Conservation (phyloP, 352 stramenopile genomes). For the Pythium guiyangense region DNA sequence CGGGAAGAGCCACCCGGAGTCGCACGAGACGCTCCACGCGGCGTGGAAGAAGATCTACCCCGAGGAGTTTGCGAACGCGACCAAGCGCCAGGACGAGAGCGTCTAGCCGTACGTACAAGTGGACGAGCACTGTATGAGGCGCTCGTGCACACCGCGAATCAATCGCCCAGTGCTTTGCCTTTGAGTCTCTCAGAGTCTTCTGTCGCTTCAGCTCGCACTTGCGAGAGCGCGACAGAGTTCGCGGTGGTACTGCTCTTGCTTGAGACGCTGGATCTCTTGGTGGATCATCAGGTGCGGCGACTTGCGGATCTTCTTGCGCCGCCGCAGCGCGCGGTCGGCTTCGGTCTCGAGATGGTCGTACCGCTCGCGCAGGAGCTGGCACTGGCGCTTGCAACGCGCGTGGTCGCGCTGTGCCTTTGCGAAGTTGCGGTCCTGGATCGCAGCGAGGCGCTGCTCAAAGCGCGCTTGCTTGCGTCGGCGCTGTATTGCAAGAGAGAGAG, state of each 20-base stretch:
- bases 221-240: conserved; percentile 7
- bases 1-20: conserved; percentile 25
- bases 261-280: conserved; percentile 45
- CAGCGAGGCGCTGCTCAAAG: conserved; percentile 30
- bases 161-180: too few relatives aligned
- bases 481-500: conserved; percentile 7
- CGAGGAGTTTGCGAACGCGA: conserved; percentile 16
- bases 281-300: conserved; percentile 53
- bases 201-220: neutral
- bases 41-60: conserved; percentile 57
- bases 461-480: conserved; percentile 33
- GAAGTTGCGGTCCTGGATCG: conserved; percentile 26
- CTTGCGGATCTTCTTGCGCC: conserved; percentile 51
- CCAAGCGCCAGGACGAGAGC: neutral
- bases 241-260: conserved; percentile 32
- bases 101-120: neutral
- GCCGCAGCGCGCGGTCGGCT: conserved; percentile 42
- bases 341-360: conserved; percentile 56
- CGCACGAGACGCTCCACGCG: conserved; percentile 31
- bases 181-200: too few relatives aligned
- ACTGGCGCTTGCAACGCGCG: conserved; percentile 33
- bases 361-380: conserved; percentile 29
- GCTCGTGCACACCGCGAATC: too few relatives aligned
- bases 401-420: conserved; percentile 25
- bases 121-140: too few relatives aligned